Evolutionary conservation across 495 filamentous ascomycete genomes (phyloP).

Genomic region (Extremus antarcticus): DNA sequence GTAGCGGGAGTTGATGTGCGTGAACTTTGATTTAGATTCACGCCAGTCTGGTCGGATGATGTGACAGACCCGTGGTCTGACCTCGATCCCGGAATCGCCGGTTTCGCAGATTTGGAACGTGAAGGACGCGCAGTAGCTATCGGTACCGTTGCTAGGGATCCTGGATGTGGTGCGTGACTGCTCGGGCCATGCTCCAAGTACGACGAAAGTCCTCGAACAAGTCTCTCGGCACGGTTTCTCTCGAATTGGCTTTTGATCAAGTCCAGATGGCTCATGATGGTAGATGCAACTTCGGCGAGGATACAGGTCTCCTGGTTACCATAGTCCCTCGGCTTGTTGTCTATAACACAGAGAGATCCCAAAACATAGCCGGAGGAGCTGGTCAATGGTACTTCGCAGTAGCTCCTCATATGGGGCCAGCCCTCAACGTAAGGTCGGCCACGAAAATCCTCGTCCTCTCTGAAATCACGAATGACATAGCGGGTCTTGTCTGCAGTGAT

Average conservation of each 20-base stretch:
- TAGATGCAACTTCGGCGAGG: not conserved
- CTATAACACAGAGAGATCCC: conserved; percentile 13
- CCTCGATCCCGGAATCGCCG: not conserved
- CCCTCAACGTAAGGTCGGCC: conserved; percentile 16
- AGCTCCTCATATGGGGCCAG: conserved; percentile 3
- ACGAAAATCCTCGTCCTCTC: conserved; percentile 27
- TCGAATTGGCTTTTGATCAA: not conserved
- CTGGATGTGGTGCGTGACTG: not conserved
- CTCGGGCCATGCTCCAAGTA: not conserved
- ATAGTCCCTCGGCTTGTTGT: conserved; percentile 7
- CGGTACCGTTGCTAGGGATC: not conserved
- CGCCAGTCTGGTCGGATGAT: not conserved
- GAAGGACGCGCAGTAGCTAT: not conserved
- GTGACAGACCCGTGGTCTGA: not conserved
- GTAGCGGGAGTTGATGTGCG: not conserved
- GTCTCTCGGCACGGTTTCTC: not conserved
- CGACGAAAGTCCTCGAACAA: not conserved
- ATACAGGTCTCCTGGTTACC: not conserved
- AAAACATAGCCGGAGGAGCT: conserved; percentile 5
- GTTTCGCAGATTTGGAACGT: not conserved
- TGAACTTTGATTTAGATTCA: not conserved
- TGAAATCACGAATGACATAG: conserved; percentile 28
- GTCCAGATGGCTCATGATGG: conserved; percentile 2
- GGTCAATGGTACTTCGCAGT: conserved; percentile 12
- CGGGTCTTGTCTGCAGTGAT: conserved; percentile 1